A percentile compares a stretch with the other conserved stretches of the same genome.
These are phyloP conservation scores for Blastobotrys attinorum DNA, from an alignment of 805 yeast species.

Conservation along the genomic window DNA sequence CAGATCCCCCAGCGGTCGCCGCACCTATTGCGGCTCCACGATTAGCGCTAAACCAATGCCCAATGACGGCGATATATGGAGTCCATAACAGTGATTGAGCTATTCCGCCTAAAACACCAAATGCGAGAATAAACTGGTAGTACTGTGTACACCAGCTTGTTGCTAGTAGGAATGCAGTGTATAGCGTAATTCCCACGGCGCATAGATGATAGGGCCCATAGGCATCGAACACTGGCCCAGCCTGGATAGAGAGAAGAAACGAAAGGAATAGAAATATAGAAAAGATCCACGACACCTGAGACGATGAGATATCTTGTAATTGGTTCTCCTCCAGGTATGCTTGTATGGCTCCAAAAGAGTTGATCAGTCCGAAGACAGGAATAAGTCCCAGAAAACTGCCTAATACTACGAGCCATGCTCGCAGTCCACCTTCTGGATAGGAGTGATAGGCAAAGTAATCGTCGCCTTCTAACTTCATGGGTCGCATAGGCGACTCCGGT, in stretches of 20 bases:
- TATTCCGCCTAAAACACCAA: slow-evolving; percentile 48
- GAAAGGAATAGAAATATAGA: slow-evolving; percentile 46
- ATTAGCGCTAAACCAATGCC: slow-evolving; percentile 56
- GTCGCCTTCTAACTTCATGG: no score
- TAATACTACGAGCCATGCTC: slow-evolving; percentile 48
- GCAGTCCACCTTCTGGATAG: slow-evolving; percentile 50
- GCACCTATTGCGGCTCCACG: slow-evolving; percentile 50
- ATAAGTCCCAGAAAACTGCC: slow-evolving; percentile 53
- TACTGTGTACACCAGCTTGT: slow-evolving; percentile 46
- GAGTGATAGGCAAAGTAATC: no score
- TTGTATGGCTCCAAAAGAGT: slow-evolving; percentile 56
- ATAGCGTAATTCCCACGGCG: slow-evolving; percentile 37
- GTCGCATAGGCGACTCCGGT: no score
- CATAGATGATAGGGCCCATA: slow-evolving; percentile 42
- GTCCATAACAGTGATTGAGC: slow-evolving; percentile 56
- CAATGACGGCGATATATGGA: slow-evolving; percentile 53
- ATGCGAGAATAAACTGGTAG: slow-evolving; percentile 55
- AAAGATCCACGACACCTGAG: slow-evolving; percentile 57
- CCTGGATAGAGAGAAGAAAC: slow-evolving; percentile 41
- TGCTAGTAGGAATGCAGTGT: slow-evolving; percentile 47
- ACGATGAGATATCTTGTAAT: slow-evolving; percentile 36
- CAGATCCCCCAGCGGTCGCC: slow-evolving; percentile 47
- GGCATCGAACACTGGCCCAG: slow-evolving; percentile 56
- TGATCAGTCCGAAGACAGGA: slow-evolving; percentile 48
- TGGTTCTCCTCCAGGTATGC: slow-evolving; percentile 52